phyloP scores from a whole-genome alignment of 495 filamentous ascomycete genomes.

The Neurospora sp. region DNA sequence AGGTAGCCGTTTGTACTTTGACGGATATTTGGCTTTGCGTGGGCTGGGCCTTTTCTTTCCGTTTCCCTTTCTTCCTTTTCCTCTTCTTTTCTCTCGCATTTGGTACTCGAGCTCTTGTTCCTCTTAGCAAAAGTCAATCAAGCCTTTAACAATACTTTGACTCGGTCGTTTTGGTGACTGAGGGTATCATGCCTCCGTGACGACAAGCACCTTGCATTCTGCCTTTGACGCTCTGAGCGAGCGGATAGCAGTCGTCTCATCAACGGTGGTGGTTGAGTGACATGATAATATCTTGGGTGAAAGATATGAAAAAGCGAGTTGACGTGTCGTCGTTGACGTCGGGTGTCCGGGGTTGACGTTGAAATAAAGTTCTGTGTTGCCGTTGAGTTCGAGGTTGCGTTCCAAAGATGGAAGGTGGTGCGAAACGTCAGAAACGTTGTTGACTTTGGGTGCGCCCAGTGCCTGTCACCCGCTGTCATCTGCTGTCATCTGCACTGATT shows the following conservation, averaged over 20 bases:
- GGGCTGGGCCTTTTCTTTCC: background rate
- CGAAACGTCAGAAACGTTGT: background rate
- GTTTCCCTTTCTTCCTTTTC: slow-evolving; percentile 1
- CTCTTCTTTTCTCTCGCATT: slow-evolving; percentile 3
- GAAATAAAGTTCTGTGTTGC: background rate
- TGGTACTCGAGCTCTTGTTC: background rate
- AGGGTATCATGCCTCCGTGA: background rate
- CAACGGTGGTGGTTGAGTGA: background rate
- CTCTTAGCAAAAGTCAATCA: slow-evolving; percentile 23
- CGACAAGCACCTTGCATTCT: background rate
- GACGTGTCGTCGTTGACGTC: background rate
- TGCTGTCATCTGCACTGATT: background rate
- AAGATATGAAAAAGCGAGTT: background rate
- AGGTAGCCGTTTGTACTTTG: background rate
- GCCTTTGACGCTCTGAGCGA: background rate
- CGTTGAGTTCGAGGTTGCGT: background rate
- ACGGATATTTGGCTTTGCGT: background rate
- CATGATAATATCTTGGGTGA: background rate
- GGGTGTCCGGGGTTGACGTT: background rate
- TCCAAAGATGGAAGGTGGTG: background rate
- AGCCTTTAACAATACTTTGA: slow-evolving; percentile 13
- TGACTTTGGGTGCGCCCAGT: background rate
- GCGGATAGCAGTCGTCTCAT: background rate
- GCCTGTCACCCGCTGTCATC: background rate
- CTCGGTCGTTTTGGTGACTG: background rate